Evolutionary conservation across 164 flowering plant species (phyloP).

Genomic region (Magnolia kwangsiensis): DNA sequence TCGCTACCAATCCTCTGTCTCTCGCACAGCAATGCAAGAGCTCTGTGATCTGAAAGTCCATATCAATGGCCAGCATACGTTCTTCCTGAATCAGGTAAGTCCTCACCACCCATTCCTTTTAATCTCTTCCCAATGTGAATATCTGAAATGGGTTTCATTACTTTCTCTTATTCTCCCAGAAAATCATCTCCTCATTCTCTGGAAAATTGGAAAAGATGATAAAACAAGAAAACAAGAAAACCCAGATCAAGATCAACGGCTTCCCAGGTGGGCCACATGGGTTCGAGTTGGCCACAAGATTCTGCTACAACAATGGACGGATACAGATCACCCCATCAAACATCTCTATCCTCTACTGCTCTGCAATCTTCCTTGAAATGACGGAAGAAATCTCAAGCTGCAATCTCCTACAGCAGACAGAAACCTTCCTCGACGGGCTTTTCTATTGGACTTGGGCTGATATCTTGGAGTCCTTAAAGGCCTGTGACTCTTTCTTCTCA

Average conservation of each 20-base stretch:
- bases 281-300: slow-evolving; percentile 70
- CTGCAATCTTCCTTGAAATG: slow-evolving; percentile 63
- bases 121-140: not conserved
- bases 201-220: slow-evolving; percentile 50
- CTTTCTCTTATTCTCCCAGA: slow-evolving; percentile 39
- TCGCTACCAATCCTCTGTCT: not conserved
- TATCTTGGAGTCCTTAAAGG: slow-evolving; percentile 40
- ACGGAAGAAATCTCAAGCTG: slow-evolving; percentile 36
- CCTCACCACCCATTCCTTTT: not conserved
- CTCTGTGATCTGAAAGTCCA: slow-evolving; percentile 51
- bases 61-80: slow-evolving; percentile 62
- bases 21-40: slow-evolving; percentile 30
- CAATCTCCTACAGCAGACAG: slow-evolving; percentile 58
- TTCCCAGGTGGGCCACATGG: slow-evolving; percentile 77
- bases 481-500: slow-evolving; percentile 41
- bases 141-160: not conserved
- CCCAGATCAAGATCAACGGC: slow-evolving; percentile 38
- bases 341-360: slow-evolving; percentile 57
- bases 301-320: slow-evolving; percentile 64
- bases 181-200: slow-evolving; percentile 44
- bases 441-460: slow-evolving; percentile 71
- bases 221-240: slow-evolving; percentile 37
- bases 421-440: slow-evolving; percentile 55
- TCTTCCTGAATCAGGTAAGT: slow-evolving; percentile 65
- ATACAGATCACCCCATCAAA: slow-evolving; percentile 45